Evolutionary conservation across 345 rosid species (phyloP), one percentile per base, ranked within the genome.

Genomic region (Diplotaxis tenuifolia): DNA sequence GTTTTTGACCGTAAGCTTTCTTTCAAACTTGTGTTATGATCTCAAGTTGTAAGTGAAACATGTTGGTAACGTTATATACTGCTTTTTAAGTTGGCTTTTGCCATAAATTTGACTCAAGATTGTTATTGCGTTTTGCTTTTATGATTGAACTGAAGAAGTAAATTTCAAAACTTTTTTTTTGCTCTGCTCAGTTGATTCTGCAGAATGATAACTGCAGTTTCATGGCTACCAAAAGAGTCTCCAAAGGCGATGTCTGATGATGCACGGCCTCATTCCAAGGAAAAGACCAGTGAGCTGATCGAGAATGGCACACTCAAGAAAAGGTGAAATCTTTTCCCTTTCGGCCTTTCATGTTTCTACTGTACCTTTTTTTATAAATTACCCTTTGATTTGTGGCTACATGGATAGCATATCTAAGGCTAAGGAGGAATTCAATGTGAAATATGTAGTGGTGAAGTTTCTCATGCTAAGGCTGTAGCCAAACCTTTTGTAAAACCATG

Each of bases 261-360:
- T 62, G 88, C 87, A 2, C 89, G 84, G 56, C 85, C 85, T 16
- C 92, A 89, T 54, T 84, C 93, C 21, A 80, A 75, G 66, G 89
- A 90, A 25, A 86, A 88, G 71, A 90, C 87, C 49, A 88, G 87
- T 45, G 89, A 86, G 77, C 56, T 90, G 80, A 25, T 85, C 3
- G 75, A 85, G 18, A 72, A 73, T 10, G 87, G 84, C 49, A 83
- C 42, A 2, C 28, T 25, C 28, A 1, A 25, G 28, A 25, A 25
- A 77, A 76, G 79, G 92, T 86, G 36, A 70, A n/a, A 6, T 65
- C 40, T 59, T 32, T 8, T 63, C 9, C 23, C 6, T 7, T 28
- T 34, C 9, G 0, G 5, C 23, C 6, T 7, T 28, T 34, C 9
- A 0, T 53, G 56, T 52, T 18, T 42, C 32, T 16, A 7, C 16